Evolutionary conservation across 2,329 filamentous ascomycete species (phyloP).

Genomic region (Fusarium goolgardi): DNA sequence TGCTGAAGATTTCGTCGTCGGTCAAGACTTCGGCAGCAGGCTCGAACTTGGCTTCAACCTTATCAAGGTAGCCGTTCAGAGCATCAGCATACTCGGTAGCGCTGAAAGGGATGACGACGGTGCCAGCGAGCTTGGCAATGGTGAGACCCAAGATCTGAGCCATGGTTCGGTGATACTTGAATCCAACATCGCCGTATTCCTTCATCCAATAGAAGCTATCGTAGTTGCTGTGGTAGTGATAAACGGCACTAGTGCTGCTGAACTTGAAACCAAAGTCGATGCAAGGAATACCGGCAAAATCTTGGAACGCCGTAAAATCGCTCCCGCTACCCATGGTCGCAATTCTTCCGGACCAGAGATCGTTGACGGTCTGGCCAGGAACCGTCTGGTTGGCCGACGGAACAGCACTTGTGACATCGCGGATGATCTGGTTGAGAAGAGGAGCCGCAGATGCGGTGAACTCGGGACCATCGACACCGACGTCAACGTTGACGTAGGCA

Average conservation of each 20-base stretch:
- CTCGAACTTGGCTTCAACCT: slow-evolving; percentile 63
- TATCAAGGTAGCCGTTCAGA: slow-evolving; percentile 63
- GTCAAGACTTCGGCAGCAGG: slow-evolving; percentile 37
- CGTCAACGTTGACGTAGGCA: slow-evolving; percentile 88
- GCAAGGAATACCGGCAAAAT: slow-evolving; percentile 74
- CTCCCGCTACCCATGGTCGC: slow-evolving; percentile 77
- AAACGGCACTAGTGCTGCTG: slow-evolving; percentile 64
- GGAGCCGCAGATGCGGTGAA: slow-evolving; percentile 77
- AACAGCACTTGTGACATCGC: slow-evolving; percentile 72
- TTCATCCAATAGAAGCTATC: slow-evolving; percentile 93
- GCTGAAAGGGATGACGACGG: slow-evolving; percentile 71
- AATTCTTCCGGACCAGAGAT: slow-evolving; percentile 73
- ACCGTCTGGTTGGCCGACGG: slow-evolving; percentile 83
- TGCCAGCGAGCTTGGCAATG: slow-evolving; percentile 70
- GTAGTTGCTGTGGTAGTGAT: slow-evolving; percentile 92
- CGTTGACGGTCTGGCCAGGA: slow-evolving; percentile 74
- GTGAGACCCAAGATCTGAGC: slow-evolving; percentile 73
- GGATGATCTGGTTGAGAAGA: slow-evolving; percentile 77
- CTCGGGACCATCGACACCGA: slow-evolving; percentile 73
- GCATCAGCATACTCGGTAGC: slow-evolving; percentile 72
- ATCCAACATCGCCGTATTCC: slow-evolving; percentile 77
- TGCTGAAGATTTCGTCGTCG: slow-evolving; percentile 49
- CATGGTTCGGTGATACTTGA: slow-evolving; percentile 73
- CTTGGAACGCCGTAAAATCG: slow-evolving; percentile 81
- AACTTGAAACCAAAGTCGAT: slow-evolving; percentile 71